Percentiles rank a stretch among this genome's conserved stretches.
Evolutionary conservation across 192 early-diverging fungal species (phyloP).

Genomic region (Backusella psychrophila): DNA sequence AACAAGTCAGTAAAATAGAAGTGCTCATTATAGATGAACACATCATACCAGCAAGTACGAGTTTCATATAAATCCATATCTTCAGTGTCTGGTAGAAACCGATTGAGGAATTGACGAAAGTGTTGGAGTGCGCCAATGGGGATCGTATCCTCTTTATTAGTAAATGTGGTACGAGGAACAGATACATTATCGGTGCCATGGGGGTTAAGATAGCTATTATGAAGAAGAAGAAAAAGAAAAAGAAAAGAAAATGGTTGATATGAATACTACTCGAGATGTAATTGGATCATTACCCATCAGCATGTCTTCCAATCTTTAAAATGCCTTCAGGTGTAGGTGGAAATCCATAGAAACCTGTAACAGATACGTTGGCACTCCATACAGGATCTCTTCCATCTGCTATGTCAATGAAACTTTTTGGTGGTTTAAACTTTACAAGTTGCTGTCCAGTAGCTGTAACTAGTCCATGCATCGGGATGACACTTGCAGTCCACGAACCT

Average conservation of each 20-base stretch:
- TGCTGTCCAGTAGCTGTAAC: slow-evolving; percentile 49
- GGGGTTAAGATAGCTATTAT: slow-evolving; percentile 43
- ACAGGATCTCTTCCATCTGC: slow-evolving; percentile 35
- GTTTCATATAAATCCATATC: slow-evolving; percentile 33
- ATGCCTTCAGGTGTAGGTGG: background rate
- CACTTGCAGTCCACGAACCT: slow-evolving; percentile 48
- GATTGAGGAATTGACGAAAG: slow-evolving; percentile 39
- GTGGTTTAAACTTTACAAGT: slow-evolving; percentile 48
- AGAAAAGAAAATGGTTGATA: too few species aligned
- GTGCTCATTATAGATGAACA: background rate
- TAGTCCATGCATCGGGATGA: slow-evolving; percentile 40
- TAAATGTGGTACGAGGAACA: slow-evolving; percentile 34
- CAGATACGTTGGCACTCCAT: slow-evolving; percentile 50
- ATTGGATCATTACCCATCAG: background rate
- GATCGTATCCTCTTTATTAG: slow-evolving; percentile 29
- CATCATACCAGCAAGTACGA: slow-evolving; percentile 46
- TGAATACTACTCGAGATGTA: background rate
- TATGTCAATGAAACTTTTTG: background rate
- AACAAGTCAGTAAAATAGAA: background rate
- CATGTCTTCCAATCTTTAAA: background rate
- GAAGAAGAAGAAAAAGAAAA: too few species aligned
- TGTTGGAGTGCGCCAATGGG: slow-evolving; percentile 36
- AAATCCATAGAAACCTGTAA: slow-evolving; percentile 29
- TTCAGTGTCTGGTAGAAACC: slow-evolving; percentile 39
- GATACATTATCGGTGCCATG: slow-evolving; percentile 18